Evolutionary conservation across 352 stramenopile species (phyloP).

Genomic region (Bremia lactucae): DNA sequence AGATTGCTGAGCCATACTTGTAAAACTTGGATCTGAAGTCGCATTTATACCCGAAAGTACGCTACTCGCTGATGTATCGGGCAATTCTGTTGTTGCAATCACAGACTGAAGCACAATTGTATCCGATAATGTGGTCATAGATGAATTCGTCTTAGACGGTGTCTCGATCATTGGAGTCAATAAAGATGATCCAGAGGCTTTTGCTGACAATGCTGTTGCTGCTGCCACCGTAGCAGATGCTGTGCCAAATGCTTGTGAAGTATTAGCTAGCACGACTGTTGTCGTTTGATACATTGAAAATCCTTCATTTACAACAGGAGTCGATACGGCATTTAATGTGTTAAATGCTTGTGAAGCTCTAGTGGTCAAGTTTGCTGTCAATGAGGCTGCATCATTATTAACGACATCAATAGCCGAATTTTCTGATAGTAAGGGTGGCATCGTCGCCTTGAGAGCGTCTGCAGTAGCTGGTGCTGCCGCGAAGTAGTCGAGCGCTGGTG

Average conservation of each 20-base stretch:
- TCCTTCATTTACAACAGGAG: no score
- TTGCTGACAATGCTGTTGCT: no score
- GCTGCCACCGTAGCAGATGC: neutral
- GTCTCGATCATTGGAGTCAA: neutral
- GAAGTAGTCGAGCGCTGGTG: neutral
- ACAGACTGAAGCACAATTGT: neutral
- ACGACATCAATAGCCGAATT: no score
- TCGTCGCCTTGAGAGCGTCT: neutral
- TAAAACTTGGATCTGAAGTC: neutral
- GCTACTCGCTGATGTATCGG: neutral
- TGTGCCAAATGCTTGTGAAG: no score
- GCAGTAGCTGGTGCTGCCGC: neutral
- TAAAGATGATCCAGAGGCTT: no score
- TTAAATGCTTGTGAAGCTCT: no score
- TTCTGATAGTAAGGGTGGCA: neutral
- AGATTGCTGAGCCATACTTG: conserved; percentile 1
- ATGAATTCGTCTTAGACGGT: neutral
- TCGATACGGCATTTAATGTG: no score
- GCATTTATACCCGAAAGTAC: neutral
- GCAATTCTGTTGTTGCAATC: neutral
- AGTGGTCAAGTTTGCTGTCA: no score
- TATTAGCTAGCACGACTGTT: no score
- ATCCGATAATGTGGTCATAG: neutral
- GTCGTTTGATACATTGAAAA: no score
- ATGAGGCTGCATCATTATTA: no score